Conservation (phyloP, 192 early-diverging fungal species). For the Backusella parvicylindrica region DNA sequence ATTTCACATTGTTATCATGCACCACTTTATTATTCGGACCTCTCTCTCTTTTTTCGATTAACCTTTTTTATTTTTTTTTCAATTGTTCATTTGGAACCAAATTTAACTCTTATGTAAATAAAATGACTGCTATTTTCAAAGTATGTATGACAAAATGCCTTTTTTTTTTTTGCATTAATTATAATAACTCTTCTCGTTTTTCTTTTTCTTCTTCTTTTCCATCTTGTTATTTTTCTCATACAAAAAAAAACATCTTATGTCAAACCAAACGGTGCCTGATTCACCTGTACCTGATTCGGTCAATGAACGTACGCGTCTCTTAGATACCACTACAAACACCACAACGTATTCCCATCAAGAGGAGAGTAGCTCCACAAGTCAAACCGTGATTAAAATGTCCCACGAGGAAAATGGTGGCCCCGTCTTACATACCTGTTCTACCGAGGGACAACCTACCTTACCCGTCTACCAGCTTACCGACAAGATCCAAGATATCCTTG, state of each 20-base stretch:
- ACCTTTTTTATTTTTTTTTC: too few species aligned
- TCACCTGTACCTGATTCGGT: not conserved
- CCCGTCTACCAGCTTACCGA: conserved; percentile 11
- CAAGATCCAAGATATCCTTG: conserved; percentile 16
- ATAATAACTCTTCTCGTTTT: not conserved
- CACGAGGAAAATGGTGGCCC: not conserved
- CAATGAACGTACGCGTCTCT: conserved; percentile 12
- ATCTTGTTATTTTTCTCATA: conserved; percentile 5
- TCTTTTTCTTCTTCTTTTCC: not conserved
- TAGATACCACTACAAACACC: not conserved
- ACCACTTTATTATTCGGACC: too few species aligned
- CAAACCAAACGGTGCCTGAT: not conserved
- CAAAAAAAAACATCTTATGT: not conserved
- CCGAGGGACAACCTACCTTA: not conserved
- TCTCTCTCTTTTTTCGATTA: too few species aligned
- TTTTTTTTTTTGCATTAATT: not conserved
- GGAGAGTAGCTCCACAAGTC: not conserved
- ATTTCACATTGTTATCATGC: too few species aligned
- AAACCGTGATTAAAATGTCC: not conserved
- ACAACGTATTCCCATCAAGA: not conserved
- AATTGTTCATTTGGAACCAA: too few species aligned
- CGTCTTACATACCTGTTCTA: not conserved
- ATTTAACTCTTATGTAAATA: too few species aligned
- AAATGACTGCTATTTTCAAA: too few species aligned
- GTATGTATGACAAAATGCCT: not conserved